A percentile compares a stretch with the other conserved stretches of the same genome.
Conservation (phyloP, 1,139 yeast genomes). For the Candida albicans region DNA sequence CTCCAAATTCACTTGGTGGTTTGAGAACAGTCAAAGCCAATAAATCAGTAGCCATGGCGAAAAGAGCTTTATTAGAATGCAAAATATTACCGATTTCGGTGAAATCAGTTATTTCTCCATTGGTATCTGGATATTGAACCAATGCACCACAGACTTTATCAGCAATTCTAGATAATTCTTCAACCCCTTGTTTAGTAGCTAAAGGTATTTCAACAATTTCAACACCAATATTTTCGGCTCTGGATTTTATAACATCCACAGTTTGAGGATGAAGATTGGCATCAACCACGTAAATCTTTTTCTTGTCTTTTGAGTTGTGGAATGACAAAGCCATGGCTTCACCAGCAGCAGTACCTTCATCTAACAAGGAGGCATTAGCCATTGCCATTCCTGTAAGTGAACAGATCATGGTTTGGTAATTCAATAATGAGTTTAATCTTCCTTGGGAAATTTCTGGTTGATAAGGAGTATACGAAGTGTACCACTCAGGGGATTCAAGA, state of each 20-base stretch:
- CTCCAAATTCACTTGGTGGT: conserved; percentile 84
- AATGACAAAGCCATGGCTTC: conserved; percentile 92
- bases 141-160: conserved; percentile 72
- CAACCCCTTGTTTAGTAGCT: conserved; percentile 47
- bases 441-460: conserved; percentile 99
- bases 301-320: conserved; percentile 68
- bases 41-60: conserved; percentile 86
- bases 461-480: conserved; percentile 96
- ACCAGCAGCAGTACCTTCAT: conserved; percentile 98
- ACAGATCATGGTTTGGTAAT: conserved; percentile 85
- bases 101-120: conserved; percentile 67
- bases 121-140: conserved; percentile 88
- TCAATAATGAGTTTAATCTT: conserved; percentile 82
- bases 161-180: conserved; percentile 33
- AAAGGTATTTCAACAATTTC: conserved; percentile 62
- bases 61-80: conserved; percentile 71
- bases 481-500: conserved; percentile 96
- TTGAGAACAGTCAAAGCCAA: conserved; percentile 82
- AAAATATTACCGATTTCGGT: conserved; percentile 58
- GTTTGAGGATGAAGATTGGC: conserved; percentile 83
- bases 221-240: conserved; percentile 76
- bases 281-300: conserved; percentile 69
- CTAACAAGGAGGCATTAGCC: conserved; percentile 91
- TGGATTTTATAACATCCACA: conserved; percentile 68
- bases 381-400: conserved; percentile 91